Percentiles rank a stretch among this genome's conserved stretches.
phyloP scores from a whole-genome alignment of 805 yeast genomes.

The Candida sonorensis region DNA sequence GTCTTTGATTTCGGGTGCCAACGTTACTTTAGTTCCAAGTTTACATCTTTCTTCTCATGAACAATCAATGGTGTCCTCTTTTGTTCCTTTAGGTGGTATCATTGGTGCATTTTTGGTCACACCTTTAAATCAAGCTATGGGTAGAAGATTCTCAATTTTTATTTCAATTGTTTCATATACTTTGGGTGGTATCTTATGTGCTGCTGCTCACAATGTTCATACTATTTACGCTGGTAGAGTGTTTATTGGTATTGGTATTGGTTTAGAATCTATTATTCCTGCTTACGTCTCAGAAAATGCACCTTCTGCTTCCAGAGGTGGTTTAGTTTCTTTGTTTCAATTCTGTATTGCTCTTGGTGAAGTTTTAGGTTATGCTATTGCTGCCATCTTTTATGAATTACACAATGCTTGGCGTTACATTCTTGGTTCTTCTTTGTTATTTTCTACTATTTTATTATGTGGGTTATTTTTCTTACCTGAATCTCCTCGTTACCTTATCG shows the following conservation, averaged over 20 bases:
- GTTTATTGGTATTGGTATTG: constrained; percentile 56
- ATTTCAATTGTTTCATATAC: constrained; percentile 55
- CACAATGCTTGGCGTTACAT: constrained; percentile 58
- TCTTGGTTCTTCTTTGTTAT: constrained; percentile 57
- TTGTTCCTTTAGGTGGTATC: constrained; percentile 68
- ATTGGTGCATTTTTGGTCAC: constrained; percentile 55
- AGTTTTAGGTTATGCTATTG: constrained; percentile 55
- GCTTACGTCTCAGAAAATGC: constrained; percentile 56
- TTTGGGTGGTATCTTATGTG: constrained; percentile 53
- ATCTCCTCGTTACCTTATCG: constrained; percentile 50
- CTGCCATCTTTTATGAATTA: constrained; percentile 53
- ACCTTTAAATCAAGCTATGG: constrained; percentile 48
- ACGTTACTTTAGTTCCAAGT: constrained; percentile 39
- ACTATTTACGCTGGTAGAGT: constrained; percentile 58
- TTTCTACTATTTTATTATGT: constrained; percentile 42
- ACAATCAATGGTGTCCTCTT: constrained; percentile 46
- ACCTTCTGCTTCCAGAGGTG: constrained; percentile 53
- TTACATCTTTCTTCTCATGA: constrained; percentile 35
- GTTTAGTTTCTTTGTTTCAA: constrained; percentile 55
- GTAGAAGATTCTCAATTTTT: constrained; percentile 49
- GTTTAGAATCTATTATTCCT: constrained; percentile 62
- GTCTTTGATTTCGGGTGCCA: constrained; percentile 60
- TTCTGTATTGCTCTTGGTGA: constrained; percentile 63
- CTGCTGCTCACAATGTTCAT: constrained; percentile 36
- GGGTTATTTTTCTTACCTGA: constrained; percentile 54